A percentile compares a stretch with the other conserved stretches of the same genome.
These are phyloP conservation scores for Spinellus fusiger DNA, from an alignment of 192 early-diverging fungal genomes.

Conservation along the genomic window DNA sequence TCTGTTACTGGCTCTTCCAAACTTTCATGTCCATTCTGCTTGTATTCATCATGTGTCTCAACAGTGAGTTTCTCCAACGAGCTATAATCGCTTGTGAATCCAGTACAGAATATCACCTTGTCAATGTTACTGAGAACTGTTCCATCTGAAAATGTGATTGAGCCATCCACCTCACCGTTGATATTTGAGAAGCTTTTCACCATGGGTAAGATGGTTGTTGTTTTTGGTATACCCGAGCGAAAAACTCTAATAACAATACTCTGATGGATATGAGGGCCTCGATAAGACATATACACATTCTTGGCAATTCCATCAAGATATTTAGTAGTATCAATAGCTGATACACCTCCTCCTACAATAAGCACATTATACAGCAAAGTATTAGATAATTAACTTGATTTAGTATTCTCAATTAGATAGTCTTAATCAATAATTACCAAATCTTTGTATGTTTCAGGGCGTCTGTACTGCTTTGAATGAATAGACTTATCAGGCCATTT, in stretches of 20 bases:
- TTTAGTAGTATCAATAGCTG: slow-evolving; percentile 11
- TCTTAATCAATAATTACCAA: slow-evolving; percentile 4
- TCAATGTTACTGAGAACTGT: slow-evolving; percentile 46
- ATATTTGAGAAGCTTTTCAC: slow-evolving; percentile 5
- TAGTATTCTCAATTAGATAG: not conserved
- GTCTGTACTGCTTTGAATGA: slow-evolving; percentile 21
- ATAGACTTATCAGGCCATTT: slow-evolving; percentile 14
- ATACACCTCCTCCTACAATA: slow-evolving; percentile 7
- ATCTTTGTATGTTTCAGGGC: slow-evolving; percentile 1
- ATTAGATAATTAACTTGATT: not conserved
- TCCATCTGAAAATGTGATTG: slow-evolving; percentile 47
- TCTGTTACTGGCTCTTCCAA: not conserved
- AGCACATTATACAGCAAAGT: slow-evolving; percentile 6
- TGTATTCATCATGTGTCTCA: not conserved
- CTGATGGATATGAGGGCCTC: not conserved
- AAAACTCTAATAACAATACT: not conserved
- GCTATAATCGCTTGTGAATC: slow-evolving; percentile 47
- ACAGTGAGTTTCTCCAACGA: slow-evolving; percentile 33
- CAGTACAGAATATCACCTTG: slow-evolving; percentile 56
- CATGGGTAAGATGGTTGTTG: not conserved
- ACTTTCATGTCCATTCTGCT: not conserved
- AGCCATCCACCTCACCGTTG: slow-evolving; percentile 7
- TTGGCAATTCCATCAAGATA: slow-evolving; percentile 2
- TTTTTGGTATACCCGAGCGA: slow-evolving; percentile 7
- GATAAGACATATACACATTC: slow-evolving; percentile 11